A percentile compares a stretch with the other conserved stretches of the same genome.
Evolutionary conservation across 345 rosid species (phyloP).

Genomic region (Syzygium jambos): DNA sequence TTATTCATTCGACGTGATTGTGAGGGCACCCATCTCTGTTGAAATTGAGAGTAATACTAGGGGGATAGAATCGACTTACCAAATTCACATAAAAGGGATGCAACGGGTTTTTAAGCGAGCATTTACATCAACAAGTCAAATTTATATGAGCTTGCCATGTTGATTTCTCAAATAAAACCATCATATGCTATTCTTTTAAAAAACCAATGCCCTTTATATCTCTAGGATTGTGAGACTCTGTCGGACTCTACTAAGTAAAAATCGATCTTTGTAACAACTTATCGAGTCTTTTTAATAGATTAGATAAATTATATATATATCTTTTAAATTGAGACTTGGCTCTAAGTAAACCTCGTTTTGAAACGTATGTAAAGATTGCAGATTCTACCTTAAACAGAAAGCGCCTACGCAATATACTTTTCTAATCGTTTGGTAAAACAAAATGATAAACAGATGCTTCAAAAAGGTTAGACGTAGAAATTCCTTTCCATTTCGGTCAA

Average conservation of each 20-base stretch:
- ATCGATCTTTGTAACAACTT: not conserved
- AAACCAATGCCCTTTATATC: not conserved
- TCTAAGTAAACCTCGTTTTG: not conserved
- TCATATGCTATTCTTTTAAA: not conserved
- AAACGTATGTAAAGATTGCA: not conserved
- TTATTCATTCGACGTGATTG: accelerated
- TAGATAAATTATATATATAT: not conserved
- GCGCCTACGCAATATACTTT: not conserved
- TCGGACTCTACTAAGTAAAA: not conserved
- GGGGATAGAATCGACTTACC: not conserved
- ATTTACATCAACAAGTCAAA: not conserved
- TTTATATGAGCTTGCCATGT: not conserved
- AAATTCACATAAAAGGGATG: not conserved
- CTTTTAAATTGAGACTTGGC: not conserved
- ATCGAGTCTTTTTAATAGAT: not conserved
- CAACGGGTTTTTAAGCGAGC: not conserved
- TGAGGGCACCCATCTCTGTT: not conserved
- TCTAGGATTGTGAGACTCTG: not conserved
- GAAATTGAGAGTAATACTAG: not conserved
- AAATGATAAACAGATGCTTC: not conserved
- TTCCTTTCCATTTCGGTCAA: not conserved
- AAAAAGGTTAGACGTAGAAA: not conserved
- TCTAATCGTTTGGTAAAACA: not conserved
- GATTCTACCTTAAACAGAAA: not conserved
- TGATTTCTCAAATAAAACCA: not conserved